Base-by-base conservation (phyloP, 2,329 filamentous ascomycete species). In the Botrytis tulipae region DNA sequence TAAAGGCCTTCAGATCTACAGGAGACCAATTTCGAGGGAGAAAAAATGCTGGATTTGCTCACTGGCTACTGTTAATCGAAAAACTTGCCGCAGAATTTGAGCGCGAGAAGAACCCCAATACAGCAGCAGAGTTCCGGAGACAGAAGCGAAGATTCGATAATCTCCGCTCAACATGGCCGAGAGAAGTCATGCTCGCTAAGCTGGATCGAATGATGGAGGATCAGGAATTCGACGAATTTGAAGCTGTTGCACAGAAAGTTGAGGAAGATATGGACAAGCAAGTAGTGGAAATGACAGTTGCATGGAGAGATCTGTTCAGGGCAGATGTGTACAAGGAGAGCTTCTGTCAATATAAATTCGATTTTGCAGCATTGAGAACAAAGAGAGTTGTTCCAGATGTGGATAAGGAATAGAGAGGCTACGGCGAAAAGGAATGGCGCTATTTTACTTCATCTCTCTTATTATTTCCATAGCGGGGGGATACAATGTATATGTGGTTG, bases 401-500 rank as follows among this genome's bases (percentile, higher is more conserved):
- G 25, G 25, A 54, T 16, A 25, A 18, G 5, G 51, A 29, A 16
- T 29, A 54, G 51, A 29, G 2, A 54, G 51, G 25, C 25, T 54
- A 25, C 25, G 14, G 25, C 5, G 5, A 1, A 18, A 54, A 5
- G 51, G 51, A 54, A 54, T 54, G 25, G 7, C 51, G 3, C 25
- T 6, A 3, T 0, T n/a, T 51, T n/a, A 14, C 10, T 14, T n/a
- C 14, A 54, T 14, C 16, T 54, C 48, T n/a, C 14, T 54, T 8
- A 29, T 14, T 12, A 2, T n/a, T 54, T 14, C 10, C 4, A 14
- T 14, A 14, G 10, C 4, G 25, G 5, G 25, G 46, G 5, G 4
- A n/a, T 10, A 51, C 9, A 0, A 16, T 14, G 1, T 29, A 1
- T 1, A 29, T 54, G 4, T 16, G 14, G 12, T 14, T 16, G 3